A percentile compares a stretch with the other conserved stretches of the same genome.
Evolutionary conservation across 1,139 yeast genomes (phyloP).

Genomic region (Debaryomycetaceae sp.): DNA sequence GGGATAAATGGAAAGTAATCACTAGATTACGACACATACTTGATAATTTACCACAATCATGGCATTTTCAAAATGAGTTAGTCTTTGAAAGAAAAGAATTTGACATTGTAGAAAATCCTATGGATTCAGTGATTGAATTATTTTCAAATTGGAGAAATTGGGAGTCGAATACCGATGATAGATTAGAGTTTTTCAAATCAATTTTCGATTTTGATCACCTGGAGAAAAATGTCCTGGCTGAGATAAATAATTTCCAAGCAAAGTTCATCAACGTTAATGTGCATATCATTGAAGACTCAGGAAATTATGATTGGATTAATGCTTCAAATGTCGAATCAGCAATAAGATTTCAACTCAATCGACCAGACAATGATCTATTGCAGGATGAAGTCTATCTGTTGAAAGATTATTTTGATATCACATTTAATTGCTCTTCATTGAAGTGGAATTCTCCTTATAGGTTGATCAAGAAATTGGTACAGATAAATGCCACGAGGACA

Average conservation of each 20-base stretch:
- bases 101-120: constrained; percentile 51
- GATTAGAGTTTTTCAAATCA: constrained; percentile 50
- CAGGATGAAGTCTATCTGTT: neutral
- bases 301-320: neutral
- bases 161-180: constrained; percentile 58
- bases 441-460: neutral
- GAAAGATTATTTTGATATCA: neutral
- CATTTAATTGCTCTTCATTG: neutral
- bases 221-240: neutral
- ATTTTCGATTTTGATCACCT: constrained; percentile 24
- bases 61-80: constrained; percentile 33
- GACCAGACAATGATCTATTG: neutral
- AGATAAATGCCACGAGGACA: neutral
- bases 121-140: constrained; percentile 50
- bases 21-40: constrained; percentile 74
- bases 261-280: neutral
- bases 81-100: constrained; percentile 20
- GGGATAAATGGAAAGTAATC: constrained; percentile 84
- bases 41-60: constrained; percentile 53
- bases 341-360: neutral
- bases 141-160: constrained; percentile 88
- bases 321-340: neutral
- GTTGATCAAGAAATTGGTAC: neutral
- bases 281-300: neutral
- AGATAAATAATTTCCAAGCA: too few species aligned